Evolutionary conservation across 2,329 filamentous ascomycete genomes (phyloP), one percentile per base, ranked within the genome.

Genomic region (Aspergillus sp.): DNA sequence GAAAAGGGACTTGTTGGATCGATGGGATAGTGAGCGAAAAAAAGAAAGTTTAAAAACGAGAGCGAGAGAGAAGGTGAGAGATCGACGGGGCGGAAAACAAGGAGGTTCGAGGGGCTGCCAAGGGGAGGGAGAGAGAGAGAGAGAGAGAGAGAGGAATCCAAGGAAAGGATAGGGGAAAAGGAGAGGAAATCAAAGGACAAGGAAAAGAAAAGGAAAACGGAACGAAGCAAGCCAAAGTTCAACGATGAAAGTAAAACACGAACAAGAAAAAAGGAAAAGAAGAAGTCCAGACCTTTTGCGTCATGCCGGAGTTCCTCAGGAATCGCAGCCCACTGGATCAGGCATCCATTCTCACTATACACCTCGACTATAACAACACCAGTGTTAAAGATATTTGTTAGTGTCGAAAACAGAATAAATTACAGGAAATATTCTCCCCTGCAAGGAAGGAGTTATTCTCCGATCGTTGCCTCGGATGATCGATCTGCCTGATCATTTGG

Each of bases 401-500:
- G 22, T 22, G 22, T 22, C 22, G 22, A n/a, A n/a, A n/a, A 22
- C 24, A 24, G 24, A 24, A 24, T 5, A 24, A 24, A 4, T 24
- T 24, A 24, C 24, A 29, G 26, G 26, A 29, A 29, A 2, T 9
- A 7, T 9, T 29, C 26, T 6, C 32, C 32, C 32, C 36, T 16
- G 36, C 36, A 42, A n/a, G 36, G 36, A 39, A 4, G 14, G 36
- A 6, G 16, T 42, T 42, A 42, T 42, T 42, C 36, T 42, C 36
- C 36, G 36, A 42, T 7, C 36, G 36, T 42, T 42, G 14, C 36
- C 36, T 58, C 59, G 59, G 59, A 42, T 62, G 56, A 62, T 62
- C 57, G 16, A 59, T 62, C 24, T 56, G 59, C 46, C 59, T 62
- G 36, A 59, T 54, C 51, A 18, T 20, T 55, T 47, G 12, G 14